Percentiles rank a stretch among this genome's conserved stretches.
Conservation (phyloP, 2,329 filamentous ascomycete genomes). For the Triangularia verruculosa region DNA sequence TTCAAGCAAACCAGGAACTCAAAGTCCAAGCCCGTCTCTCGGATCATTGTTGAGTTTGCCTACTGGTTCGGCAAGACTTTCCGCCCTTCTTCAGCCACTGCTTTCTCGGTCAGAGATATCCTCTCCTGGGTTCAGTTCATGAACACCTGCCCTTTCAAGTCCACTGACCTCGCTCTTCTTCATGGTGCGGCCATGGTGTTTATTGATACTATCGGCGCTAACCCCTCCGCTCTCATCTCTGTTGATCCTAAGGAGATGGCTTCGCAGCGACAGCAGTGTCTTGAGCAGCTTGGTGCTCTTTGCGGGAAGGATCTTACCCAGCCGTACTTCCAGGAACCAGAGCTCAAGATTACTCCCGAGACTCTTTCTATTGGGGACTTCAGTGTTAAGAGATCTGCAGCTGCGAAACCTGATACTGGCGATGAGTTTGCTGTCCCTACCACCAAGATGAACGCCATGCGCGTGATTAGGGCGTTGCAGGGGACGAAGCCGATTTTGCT, state of each 20-base stretch:
- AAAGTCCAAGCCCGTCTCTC: conserved; percentile 47
- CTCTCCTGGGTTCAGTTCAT: conserved; percentile 92
- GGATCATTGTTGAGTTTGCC: conserved; percentile 78
- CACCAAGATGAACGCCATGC: conserved; percentile 84
- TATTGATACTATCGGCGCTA: conserved; percentile 91
- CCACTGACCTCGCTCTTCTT: conserved; percentile 51
- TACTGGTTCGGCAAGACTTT: conserved; percentile 89
- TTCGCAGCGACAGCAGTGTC: conserved; percentile 68
- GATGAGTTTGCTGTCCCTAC: conserved; percentile 89
- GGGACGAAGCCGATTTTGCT: conserved; percentile 87
- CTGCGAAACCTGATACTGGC: conserved; percentile 50
- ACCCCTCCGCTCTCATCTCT: conserved; percentile 82
- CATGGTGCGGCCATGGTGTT: conserved; percentile 96
- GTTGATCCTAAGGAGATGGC: conserved; percentile 67
- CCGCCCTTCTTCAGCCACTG: conserved; percentile 68
- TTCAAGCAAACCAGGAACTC: conserved; percentile 37
- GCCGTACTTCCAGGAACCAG: conserved; percentile 63
- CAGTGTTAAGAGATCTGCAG: conserved; percentile 53
- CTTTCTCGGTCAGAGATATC: conserved; percentile 88
- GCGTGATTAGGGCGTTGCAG: conserved; percentile 84
- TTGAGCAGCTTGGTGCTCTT: conserved; percentile 68
- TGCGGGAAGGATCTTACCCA: conserved; percentile 63
- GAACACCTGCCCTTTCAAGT: conserved; percentile 58
- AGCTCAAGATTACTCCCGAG: conserved; percentile 52
- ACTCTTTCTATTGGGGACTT: conserved; percentile 72